These are phyloP conservation scores for Colletotrichum shisoi DNA, from an alignment of 2,329 filamentous ascomycete species.

Conservation along the genomic window DNA sequence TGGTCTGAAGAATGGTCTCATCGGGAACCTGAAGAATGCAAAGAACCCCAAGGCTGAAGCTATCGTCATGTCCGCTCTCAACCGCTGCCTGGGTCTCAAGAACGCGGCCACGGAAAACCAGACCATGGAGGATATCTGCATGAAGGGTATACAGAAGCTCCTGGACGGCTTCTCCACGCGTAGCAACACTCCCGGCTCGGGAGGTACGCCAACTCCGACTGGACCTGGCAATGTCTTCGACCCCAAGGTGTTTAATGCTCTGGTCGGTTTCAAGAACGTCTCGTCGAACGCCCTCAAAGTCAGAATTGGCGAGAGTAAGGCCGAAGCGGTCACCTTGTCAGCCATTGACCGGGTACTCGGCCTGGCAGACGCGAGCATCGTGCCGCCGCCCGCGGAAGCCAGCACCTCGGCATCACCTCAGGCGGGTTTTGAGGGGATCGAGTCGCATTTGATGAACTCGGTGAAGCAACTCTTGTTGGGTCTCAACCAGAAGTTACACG, in stretches of 20 bases:
- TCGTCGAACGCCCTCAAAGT: slow-evolving; percentile 54
- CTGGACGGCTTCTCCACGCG: slow-evolving; percentile 53
- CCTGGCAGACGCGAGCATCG: slow-evolving; percentile 55
- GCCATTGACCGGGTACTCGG: slow-evolving; percentile 61
- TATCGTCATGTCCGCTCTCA: slow-evolving; percentile 62
- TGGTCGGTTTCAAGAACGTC: slow-evolving; percentile 57
- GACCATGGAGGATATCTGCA: slow-evolving; percentile 58
- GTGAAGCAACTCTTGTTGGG: slow-evolving; percentile 52
- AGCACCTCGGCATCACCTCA: slow-evolving; percentile 26
- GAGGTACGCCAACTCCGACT: slow-evolving; percentile 41
- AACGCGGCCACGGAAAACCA: slow-evolving; percentile 55
- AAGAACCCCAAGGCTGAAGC: slow-evolving; percentile 55
- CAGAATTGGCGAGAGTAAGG: slow-evolving; percentile 52
- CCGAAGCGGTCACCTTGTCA: slow-evolving; percentile 58
- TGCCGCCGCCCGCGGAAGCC: slow-evolving; percentile 44
- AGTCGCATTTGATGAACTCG: slow-evolving; percentile 54
- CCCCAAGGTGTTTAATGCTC: slow-evolving; percentile 52
- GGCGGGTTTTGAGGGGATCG: slow-evolving; percentile 50
- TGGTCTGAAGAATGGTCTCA: slow-evolving; percentile 57
- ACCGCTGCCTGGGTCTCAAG: slow-evolving; percentile 60
- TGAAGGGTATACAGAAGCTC: slow-evolving; percentile 54
- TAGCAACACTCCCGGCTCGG: slow-evolving; percentile 47
- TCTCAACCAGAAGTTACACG: slow-evolving; percentile 51
- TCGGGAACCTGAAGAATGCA: slow-evolving; percentile 56
- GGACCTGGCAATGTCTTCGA: slow-evolving; percentile 43